phyloP scores from a whole-genome alignment of 2,329 filamentous ascomycete genomes.

The Curvularia lunata region DNA sequence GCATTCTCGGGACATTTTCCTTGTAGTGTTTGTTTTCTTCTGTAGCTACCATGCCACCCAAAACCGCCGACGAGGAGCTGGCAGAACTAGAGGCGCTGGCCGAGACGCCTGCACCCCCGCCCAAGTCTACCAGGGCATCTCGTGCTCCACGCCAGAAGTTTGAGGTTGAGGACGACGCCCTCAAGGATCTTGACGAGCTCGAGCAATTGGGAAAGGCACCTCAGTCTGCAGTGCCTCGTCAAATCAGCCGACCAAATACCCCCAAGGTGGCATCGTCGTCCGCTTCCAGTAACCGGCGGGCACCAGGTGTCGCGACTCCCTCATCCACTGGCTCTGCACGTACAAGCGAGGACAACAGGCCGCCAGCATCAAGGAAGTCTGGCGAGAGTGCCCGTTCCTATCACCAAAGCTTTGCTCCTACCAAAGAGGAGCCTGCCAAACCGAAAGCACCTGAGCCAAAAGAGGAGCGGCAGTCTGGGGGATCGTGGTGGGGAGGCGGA shows the following conservation, averaged over 20 bases:
- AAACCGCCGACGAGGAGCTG: conserved; percentile 57
- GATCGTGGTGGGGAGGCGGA: conserved; percentile 65
- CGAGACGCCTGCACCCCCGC: conserved; percentile 42
- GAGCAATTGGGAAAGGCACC: conserved; percentile 57
- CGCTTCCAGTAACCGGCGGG: conserved; percentile 48
- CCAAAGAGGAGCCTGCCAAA: conserved; percentile 53
- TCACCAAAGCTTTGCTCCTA: conserved; percentile 74
- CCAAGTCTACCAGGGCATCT: conserved; percentile 50
- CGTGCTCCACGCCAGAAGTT: conserved; percentile 54
- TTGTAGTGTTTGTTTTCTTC: background rate
- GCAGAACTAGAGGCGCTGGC: conserved; percentile 50
- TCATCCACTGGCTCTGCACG: conserved; percentile 50
- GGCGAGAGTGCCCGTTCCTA: conserved; percentile 76
- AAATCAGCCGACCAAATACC: conserved; percentile 75
- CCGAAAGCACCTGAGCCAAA: conserved; percentile 60
- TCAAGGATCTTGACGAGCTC: conserved; percentile 86
- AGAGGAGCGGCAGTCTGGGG: conserved; percentile 48
- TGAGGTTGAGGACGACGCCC: conserved; percentile 68
- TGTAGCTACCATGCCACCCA: conserved; percentile 41
- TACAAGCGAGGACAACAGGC: conserved; percentile 70
- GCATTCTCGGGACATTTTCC: background rate
- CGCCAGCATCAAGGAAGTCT: conserved; percentile 67
- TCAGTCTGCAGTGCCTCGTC: conserved; percentile 64
- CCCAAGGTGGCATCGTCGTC: conserved; percentile 67
- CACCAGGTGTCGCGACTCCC: conserved; percentile 44